Evolutionary conservation across 257 asterid species (phyloP).

Genomic region (Solanum chiquidenum): DNA sequence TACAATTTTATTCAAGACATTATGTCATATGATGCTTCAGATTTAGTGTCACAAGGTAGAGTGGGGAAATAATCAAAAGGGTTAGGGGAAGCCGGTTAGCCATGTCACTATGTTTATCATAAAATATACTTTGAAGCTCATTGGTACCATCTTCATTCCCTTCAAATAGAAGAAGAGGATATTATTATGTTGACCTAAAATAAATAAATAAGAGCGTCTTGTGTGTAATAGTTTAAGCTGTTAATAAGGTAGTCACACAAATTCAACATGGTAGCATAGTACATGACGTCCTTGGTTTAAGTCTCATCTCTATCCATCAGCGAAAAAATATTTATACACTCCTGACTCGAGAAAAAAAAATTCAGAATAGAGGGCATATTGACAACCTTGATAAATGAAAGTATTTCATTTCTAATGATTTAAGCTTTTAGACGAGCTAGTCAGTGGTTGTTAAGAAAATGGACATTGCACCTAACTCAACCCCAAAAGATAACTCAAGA

Average conservation of each 20-base stretch:
- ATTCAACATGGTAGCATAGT: not conserved
- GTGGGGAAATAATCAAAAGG: not conserved
- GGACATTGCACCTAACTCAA: not conserved
- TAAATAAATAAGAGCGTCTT: not conserved
- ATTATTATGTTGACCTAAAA: not conserved
- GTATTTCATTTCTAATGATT: not conserved
- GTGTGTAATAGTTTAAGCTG: not conserved
- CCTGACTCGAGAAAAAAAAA: not conserved
- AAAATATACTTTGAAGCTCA: not conserved
- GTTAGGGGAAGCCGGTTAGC: not conserved
- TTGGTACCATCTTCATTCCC: not conserved
- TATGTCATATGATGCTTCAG: not conserved
- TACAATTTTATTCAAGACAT: not conserved
- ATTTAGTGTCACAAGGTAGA: not conserved
- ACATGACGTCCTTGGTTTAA: not conserved
- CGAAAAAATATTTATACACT: not conserved
- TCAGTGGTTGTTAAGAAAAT: not conserved
- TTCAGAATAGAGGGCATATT: not conserved
- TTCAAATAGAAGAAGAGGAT: not conserved
- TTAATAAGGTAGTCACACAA: not conserved
- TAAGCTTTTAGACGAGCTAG: not conserved
- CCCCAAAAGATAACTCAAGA: not conserved
- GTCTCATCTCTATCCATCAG: not conserved
- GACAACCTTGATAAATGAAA: not conserved
- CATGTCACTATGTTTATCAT: not conserved